Conservation (phyloP, 441 rosid species). For the Geranium incanum region DNA sequence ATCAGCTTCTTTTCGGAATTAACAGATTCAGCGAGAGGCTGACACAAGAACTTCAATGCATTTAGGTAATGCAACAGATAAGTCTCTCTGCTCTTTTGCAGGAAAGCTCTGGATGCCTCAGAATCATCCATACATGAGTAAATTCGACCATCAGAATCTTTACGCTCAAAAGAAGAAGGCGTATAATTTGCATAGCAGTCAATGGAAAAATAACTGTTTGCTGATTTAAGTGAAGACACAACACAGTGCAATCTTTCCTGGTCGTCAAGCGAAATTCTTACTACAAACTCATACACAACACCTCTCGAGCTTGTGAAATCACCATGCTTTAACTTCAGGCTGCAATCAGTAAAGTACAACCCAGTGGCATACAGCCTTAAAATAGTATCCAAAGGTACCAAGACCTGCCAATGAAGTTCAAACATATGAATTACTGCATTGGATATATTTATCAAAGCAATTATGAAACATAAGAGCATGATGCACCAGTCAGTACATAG, state of each 20-base stretch:
- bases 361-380: constrained; percentile 67
- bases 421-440: constrained; percentile 18
- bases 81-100: constrained; percentile 29
- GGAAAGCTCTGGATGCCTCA: constrained; percentile 24
- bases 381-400: constrained; percentile 41
- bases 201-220: constrained; percentile 36
- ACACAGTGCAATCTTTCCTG: constrained; percentile 38
- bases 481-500: constrained; percentile 12
- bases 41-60: constrained; percentile 71
- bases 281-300: constrained; percentile 35
- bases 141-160: constrained; percentile 21
- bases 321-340: constrained; percentile 29
- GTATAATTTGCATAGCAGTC: constrained; percentile 21
- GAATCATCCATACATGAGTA: constrained; percentile 15
- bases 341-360: constrained; percentile 33
- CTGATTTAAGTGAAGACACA: constrained; percentile 35
- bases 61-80: constrained; percentile 39
- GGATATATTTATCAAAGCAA: constrained; percentile 21
- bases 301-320: constrained; percentile 28
- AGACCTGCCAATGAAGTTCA: constrained; percentile 45
- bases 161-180: constrained; percentile 16
- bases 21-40: constrained; percentile 65
- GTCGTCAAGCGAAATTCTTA: constrained; percentile 39
- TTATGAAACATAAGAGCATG: constrained; percentile 13
- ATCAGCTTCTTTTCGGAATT: constrained; percentile 50